Conservation (phyloP, 1,284 basidiomycete genomes). For the Trametes versicolor region DNA sequence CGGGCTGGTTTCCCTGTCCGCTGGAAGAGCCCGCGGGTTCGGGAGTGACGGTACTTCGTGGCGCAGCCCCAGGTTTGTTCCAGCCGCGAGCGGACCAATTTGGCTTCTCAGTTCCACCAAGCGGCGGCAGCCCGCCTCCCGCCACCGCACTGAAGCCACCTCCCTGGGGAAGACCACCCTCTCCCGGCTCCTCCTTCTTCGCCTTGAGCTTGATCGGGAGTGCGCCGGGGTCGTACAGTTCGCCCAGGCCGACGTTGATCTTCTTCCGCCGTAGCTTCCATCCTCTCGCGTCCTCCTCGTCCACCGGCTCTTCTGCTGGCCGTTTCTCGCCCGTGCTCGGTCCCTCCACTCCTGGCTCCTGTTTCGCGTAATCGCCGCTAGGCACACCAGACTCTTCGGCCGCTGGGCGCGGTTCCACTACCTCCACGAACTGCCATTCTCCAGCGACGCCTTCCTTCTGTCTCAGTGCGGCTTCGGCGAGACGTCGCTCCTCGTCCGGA, state of each 20-base stretch:
- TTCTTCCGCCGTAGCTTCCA: constrained; percentile 77
- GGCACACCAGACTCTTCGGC: constrained; percentile 29
- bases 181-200: constrained; percentile 56
- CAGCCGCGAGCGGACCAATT: constrained; percentile 52
- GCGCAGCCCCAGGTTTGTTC: constrained; percentile 45
- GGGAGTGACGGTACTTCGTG: constrained; percentile 1
- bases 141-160: background rate
- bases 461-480: constrained; percentile 66
- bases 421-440: constrained; percentile 82
- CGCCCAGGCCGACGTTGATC: constrained; percentile 62
- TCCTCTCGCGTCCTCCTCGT: constrained; percentile 64
- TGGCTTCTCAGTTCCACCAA: constrained; percentile 38
- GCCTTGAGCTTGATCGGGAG: constrained; percentile 70
- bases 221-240: constrained; percentile 77
- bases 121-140: constrained; percentile 8
- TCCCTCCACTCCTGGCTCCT: constrained; percentile 37
- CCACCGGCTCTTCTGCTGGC: constrained; percentile 44
- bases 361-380: constrained; percentile 16
- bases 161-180: background rate
- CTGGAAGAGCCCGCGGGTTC: constrained; percentile 25
- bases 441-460: constrained; percentile 80
- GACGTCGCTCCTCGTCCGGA: constrained; percentile 69
- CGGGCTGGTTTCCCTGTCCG: constrained; percentile 14
- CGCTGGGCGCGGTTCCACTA: constrained; percentile 41
- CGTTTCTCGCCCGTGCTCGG: constrained; percentile 46